A percentile compares a stretch with the other conserved stretches of the same genome.
These are phyloP conservation scores for Solanum aculeatissimum DNA, from an alignment of 305 asterid genomes.

Conservation along the genomic window DNA sequence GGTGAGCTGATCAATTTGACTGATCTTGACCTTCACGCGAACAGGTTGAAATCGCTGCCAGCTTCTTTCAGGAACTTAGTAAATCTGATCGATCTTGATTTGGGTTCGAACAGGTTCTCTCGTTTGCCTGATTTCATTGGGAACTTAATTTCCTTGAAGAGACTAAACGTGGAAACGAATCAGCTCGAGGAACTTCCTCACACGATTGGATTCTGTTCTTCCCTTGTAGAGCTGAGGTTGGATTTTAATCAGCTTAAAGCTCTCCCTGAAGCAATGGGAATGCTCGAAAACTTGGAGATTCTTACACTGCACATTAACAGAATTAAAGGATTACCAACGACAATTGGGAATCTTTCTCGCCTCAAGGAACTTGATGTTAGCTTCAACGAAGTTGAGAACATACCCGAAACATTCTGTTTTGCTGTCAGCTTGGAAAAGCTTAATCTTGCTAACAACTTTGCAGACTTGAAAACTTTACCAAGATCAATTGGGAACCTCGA, in stretches of 20 bases:
- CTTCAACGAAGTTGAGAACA: constrained; percentile 62
- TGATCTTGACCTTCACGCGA: constrained; percentile 52
- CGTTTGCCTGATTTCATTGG: constrained; percentile 48
- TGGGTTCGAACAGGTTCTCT: constrained; percentile 53
- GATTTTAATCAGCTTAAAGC: constrained; percentile 66
- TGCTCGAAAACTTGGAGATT: constrained; percentile 50
- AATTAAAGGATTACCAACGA: constrained; percentile 45
- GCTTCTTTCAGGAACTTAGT: constrained; percentile 52
- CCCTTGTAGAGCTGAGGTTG: constrained; percentile 56
- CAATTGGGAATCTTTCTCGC: constrained; percentile 42
- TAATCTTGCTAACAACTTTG: constrained; percentile 63
- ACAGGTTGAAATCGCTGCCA: constrained; percentile 62
- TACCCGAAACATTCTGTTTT: constrained; percentile 57
- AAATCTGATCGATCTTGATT: constrained; percentile 50
- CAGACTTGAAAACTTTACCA: constrained; percentile 61
- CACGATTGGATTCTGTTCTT: constrained; percentile 57
- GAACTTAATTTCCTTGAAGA: constrained; percentile 38
- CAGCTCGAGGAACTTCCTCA: constrained; percentile 70
- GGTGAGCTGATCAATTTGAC: constrained; percentile 49
- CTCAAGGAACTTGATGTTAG: constrained; percentile 66
- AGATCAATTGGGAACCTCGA: constrained; percentile 51
- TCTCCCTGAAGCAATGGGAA: constrained; percentile 71
- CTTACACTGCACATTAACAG: constrained; percentile 66
- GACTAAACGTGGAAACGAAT: constrained; percentile 40
- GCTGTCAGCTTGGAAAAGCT: constrained; percentile 32